Evolutionary conservation across 2,329 filamentous ascomycete genomes (phyloP), one percentile per base, ranked within the genome.

Genomic region (Scedosporium apiospermum): DNA sequence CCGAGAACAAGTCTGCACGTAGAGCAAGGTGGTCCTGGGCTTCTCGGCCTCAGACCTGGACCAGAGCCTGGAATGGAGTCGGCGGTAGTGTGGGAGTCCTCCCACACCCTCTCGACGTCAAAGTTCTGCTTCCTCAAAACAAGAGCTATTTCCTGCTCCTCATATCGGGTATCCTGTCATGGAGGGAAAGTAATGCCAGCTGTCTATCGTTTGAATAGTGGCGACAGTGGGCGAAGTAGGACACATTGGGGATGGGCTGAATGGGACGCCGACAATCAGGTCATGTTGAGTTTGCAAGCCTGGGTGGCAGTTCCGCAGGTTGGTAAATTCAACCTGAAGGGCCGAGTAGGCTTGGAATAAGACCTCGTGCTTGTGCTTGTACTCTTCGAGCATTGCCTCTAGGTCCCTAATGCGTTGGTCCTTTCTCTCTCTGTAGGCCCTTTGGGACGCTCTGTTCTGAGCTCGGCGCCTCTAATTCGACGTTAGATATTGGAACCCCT

Each of bases 271-370:
- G 6, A 61, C 34, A 2, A 16, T 21, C 49, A 61, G 23, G 7
- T 44, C n/a, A 6, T 53, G 2, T 23, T 58, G 51, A 9, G n/a
- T 14, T 16, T 49, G 53, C 16, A 46, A 27, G 4, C 21, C 38
- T 12, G 61, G 23, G 9, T 62, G 61, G 23, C 49, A 34, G 23
- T 44, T 51, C 7, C 53, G 38, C 12, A 62, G 18, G 30, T 42
- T 46, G 18, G 58, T 12, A n/a, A 62, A 23, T 65, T 80, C 77
- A 60, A 71, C 67, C 58, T 82, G 80, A 23, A 84, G 74, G n/a
- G 71, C 69, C 30, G 76, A 72, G 68, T 86, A 85, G 4, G 82
- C 82, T 60, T 78, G 76, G 65, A 79, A 78, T 61, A 87, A 78
- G 41, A 77, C 76, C 64, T 80, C 80, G 70, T 86, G 83, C 66